phyloP scores from a whole-genome alignment of 495 filamentous ascomycete species.

The Parathielavia hyrcaniae region DNA sequence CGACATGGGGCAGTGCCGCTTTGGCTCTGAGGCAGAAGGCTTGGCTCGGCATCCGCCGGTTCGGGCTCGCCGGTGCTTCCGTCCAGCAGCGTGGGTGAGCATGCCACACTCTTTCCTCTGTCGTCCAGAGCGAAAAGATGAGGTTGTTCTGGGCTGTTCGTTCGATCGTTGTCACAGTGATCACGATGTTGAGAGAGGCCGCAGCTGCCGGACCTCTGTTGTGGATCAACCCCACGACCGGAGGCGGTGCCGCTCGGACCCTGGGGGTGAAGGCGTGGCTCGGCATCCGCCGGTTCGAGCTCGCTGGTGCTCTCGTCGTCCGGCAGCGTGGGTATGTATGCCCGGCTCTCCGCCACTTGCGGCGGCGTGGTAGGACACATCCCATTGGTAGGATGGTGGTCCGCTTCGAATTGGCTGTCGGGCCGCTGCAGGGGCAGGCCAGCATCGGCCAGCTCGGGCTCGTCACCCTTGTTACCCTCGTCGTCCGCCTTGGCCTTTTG shows the following conservation, averaged over 20 bases:
- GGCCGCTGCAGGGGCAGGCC: neutral
- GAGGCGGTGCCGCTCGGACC: conserved; percentile 13
- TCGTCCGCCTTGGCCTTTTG: conserved; percentile 7
- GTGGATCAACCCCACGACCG: conserved; percentile 12
- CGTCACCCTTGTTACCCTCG: conserved; percentile 6
- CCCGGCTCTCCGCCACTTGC: conserved; percentile 10
- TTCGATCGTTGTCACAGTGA: too few species aligned
- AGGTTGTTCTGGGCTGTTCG: too few species aligned
- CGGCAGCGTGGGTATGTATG: neutral
- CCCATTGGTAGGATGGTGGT: neutral
- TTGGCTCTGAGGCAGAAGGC: conserved; percentile 9
- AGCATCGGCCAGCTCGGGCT: conserved; percentile 15
- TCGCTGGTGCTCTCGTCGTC: conserved; percentile 1
- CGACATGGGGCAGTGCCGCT: conserved; percentile 8
- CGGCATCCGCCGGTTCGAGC: neutral
- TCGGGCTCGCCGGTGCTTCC: neutral
- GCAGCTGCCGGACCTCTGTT: conserved; percentile 10
- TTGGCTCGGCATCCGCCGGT: neutral
- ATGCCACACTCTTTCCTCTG: conserved; percentile 5
- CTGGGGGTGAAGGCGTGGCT: conserved; percentile 1
- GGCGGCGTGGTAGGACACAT: conserved; percentile 8
- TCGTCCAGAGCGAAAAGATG: neutral
- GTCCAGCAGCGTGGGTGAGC: neutral
- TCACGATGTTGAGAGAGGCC: too few species aligned
- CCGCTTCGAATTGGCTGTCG: neutral